Base-by-base conservation (phyloP, 169 alveolate species). In the Cryptosporidium andersoni region DNA sequence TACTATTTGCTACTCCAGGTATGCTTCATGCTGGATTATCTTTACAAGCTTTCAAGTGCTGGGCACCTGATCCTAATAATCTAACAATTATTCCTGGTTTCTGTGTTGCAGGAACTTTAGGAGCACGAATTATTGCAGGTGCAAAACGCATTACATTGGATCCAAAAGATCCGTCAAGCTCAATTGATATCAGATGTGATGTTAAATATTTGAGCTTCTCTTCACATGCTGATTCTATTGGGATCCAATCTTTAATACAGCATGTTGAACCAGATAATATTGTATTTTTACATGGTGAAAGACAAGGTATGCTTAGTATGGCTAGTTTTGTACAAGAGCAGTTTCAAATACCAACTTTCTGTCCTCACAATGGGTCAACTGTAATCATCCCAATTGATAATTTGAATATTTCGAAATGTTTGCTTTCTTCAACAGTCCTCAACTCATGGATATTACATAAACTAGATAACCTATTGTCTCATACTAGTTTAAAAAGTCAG, bases 1-100 rank as follows among this genome's bases (percentile, higher is more conserved):
- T 98, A 48, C 92, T 97, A 64, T 96, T 98, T 80, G 99, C 99
- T 14, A 96, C 99, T 6, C 99, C 99, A 0, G 99, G 99, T n/a
- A 98, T 97, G 99, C 95, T 98, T 9, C 99, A 98, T 90, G 98
- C 98, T 9, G 99, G 99, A 5, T 91, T 96, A 47, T 95, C 99
- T 45, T 92, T 98, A 53, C 91, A 92, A 74, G 98, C 97, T 8
- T 96, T 97, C 89, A 97, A 96, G 93, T 95, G 94, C 66, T 97
- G 99, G 97, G 98, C 98, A 14, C 94, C 93, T 1, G 96, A 95
- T 68, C 93, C 96, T n/a, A 93, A 94, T 81, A 98, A 97, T 89
- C 91, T 98, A 39, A 92, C 97, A 25, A 94, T 98, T 45, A 95
- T 98, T 64, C 99, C 99, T 5, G 99, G 99, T 0, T 98, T 97